Percentiles rank a stretch among this genome's conserved stretches.
These are phyloP conservation scores for Microthyrium microscopicum DNA, from an alignment of 2,329 filamentous ascomycete genomes.

Conservation along the genomic window DNA sequence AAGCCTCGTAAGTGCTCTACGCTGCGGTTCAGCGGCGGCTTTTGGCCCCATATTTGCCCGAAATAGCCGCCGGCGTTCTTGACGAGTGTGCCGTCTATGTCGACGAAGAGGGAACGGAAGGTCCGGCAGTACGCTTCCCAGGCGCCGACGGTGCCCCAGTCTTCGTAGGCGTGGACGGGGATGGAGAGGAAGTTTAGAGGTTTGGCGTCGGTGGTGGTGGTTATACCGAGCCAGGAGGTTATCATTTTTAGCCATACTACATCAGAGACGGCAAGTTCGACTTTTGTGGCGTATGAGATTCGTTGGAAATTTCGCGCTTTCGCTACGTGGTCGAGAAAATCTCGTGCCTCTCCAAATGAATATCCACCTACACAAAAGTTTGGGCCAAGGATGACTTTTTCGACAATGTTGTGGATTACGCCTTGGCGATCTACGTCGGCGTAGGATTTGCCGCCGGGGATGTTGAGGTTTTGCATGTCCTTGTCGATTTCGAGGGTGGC, in stretches of 20 bases:
- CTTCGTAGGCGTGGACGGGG: constrained; percentile 1
- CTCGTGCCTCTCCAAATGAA: background rate
- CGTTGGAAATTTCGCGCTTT: constrained; percentile 1
- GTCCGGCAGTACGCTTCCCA: constrained; percentile 1
- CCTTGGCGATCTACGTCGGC: background rate
- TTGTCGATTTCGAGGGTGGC: background rate
- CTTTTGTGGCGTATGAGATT: background rate
- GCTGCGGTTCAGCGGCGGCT: background rate
- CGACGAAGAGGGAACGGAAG: constrained; percentile 3
- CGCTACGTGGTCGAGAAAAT: background rate
- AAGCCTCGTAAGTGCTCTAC: background rate
- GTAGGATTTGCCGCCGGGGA: constrained; percentile 2
- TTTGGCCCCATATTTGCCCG: background rate
- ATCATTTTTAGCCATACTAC: constrained; percentile 4
- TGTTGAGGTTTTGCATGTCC: background rate
- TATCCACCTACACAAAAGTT: constrained; percentile 2
- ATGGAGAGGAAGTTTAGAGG: background rate
- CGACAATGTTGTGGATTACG: constrained; percentile 2
- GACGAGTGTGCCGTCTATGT: constrained; percentile 3
- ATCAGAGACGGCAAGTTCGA: constrained; percentile 2
- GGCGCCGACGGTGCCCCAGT: constrained; percentile 2
- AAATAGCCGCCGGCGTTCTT: constrained; percentile 3
- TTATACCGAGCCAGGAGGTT: background rate
- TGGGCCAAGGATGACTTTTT: constrained; percentile 2
- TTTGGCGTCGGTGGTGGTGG: background rate